Percentiles rank a stretch among this genome's conserved stretches.
These are phyloP conservation scores for Hypoxylon sp. DNA, from an alignment of 2,329 filamentous ascomycete genomes.

Conservation along the genomic window DNA sequence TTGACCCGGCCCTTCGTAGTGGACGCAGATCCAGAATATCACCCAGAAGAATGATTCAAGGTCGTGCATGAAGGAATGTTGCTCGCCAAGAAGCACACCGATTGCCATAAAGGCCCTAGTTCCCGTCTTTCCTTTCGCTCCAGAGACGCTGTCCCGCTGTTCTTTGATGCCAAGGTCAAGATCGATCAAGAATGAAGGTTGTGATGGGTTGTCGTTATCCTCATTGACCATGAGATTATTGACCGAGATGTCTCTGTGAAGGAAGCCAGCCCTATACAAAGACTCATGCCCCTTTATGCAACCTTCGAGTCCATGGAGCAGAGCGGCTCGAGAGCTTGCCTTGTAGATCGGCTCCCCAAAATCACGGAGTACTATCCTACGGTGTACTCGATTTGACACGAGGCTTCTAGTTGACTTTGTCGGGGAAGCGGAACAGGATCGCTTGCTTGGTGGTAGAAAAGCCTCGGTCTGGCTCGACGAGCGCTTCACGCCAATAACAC, in stretches of 20 bases:
- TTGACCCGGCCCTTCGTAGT: slow-evolving; percentile 45
- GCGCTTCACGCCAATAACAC: slow-evolving; percentile 1
- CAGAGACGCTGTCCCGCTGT: slow-evolving; percentile 4
- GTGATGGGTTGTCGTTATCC: slow-evolving; percentile 46
- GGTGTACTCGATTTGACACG: slow-evolving; percentile 49
- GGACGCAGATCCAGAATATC: slow-evolving; percentile 51
- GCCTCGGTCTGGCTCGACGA: slow-evolving; percentile 1
- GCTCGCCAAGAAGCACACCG: slow-evolving; percentile 21
- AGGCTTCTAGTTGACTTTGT: slow-evolving; percentile 10
- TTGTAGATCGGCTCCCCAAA: slow-evolving; percentile 50
- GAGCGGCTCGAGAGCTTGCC: slow-evolving; percentile 46
- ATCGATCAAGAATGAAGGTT: slow-evolving; percentile 48
- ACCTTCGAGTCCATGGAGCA: slow-evolving; percentile 47
- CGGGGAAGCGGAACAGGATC: slow-evolving; percentile 8
- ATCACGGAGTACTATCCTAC: slow-evolving; percentile 50
- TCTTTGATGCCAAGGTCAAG: slow-evolving; percentile 39
- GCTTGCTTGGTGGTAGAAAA: slow-evolving; percentile 7
- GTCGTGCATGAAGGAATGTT: slow-evolving; percentile 31
- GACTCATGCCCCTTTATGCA: slow-evolving; percentile 49
- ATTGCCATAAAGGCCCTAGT: slow-evolving; percentile 29
- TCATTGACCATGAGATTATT: slow-evolving; percentile 55
- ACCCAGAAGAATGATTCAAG: slow-evolving; percentile 55
- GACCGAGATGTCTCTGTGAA: slow-evolving; percentile 31
- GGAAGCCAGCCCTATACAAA: slow-evolving; percentile 43
- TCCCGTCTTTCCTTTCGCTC: slow-evolving; percentile 6